Conservation (phyloP, 1,284 basidiomycete species). For the Kalmanozyma brasiliensis region DNA sequence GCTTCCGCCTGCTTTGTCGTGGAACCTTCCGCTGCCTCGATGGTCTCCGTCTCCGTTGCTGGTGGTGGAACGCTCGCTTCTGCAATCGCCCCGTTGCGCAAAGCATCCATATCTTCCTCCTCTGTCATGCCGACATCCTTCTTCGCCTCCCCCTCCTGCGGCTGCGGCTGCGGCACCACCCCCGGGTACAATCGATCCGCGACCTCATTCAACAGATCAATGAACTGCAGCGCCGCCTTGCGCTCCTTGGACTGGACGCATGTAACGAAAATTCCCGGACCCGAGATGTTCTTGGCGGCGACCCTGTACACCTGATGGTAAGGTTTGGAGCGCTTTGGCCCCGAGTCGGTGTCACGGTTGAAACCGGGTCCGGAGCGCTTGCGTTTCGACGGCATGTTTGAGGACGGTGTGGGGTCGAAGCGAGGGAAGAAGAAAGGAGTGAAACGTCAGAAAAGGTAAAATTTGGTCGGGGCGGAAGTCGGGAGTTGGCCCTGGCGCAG, state of each 20-base stretch:
- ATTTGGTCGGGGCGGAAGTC: constrained; percentile 8
- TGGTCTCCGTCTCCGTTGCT: background rate
- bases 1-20: background rate
- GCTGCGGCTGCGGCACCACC: constrained; percentile 21
- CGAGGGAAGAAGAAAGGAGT: background rate
- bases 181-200: constrained; percentile 52
- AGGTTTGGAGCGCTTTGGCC: constrained; percentile 22
- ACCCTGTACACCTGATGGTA: constrained; percentile 40
- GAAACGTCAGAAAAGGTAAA: background rate
- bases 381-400: constrained; percentile 40
- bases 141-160: constrained; percentile 3
- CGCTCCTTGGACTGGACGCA: constrained; percentile 58
- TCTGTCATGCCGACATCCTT: background rate
- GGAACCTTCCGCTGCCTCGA: background rate
- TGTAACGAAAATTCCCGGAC: constrained; percentile 60
- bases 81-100: constrained; percentile 44
- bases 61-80: background rate
- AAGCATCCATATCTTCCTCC: constrained; percentile 50
- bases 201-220: constrained; percentile 59
- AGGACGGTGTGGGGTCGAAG: background rate
- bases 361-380: constrained; percentile 42
- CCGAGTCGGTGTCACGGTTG: constrained; percentile 24
- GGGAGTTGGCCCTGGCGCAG: constrained; percentile 3
- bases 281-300: constrained; percentile 36
- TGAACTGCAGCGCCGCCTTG: constrained; percentile 61